These are phyloP conservation scores for Fusarium foetens DNA, from an alignment of 2,329 filamentous ascomycete species.

Conservation along the genomic window DNA sequence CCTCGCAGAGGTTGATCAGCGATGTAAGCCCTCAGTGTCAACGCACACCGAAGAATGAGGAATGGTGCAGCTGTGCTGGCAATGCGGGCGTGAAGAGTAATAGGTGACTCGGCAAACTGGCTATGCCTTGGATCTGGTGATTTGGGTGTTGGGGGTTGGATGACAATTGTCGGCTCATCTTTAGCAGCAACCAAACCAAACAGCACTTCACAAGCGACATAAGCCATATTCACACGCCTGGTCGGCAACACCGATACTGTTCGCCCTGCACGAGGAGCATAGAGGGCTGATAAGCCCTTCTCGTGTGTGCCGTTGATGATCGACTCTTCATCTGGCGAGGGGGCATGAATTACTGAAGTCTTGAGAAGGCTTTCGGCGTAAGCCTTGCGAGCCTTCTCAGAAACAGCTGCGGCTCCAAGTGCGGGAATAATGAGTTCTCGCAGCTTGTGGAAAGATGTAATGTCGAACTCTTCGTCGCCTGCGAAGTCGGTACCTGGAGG, in stretches of 20 bases:
- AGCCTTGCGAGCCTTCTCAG: slow-evolving; percentile 71
- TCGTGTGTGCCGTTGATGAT: slow-evolving; percentile 59
- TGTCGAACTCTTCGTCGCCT: slow-evolving; percentile 84
- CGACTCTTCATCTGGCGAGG: slow-evolving; percentile 63
- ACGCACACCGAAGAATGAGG: slow-evolving; percentile 81
- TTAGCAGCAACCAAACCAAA: slow-evolving; percentile 71
- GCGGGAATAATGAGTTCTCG: slow-evolving; percentile 77
- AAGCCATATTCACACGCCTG: slow-evolving; percentile 76
- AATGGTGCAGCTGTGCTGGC: slow-evolving; percentile 82
- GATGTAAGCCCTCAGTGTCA: slow-evolving; percentile 85
- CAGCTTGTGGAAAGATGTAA: slow-evolving; percentile 75
- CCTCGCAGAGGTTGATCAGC: slow-evolving; percentile 92
- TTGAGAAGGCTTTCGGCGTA: slow-evolving; percentile 83
- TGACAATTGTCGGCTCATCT: slow-evolving; percentile 46
- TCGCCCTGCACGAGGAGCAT: slow-evolving; percentile 73
- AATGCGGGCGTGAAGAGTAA: slow-evolving; percentile 65
- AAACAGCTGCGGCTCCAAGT: slow-evolving; percentile 73
- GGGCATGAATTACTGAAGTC: slow-evolving; percentile 81
- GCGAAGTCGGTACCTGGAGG: slow-evolving; percentile 60
- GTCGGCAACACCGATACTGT: slow-evolving; percentile 75
- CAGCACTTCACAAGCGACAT: slow-evolving; percentile 83
- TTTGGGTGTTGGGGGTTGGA: slow-evolving; percentile 59
- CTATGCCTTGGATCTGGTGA: slow-evolving; percentile 48
- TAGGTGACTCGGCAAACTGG: slow-evolving; percentile 31
- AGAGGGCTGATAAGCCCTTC: slow-evolving; percentile 68